Percentiles rank a stretch among this genome's conserved stretches.
Conservation (phyloP, 23 red algal species). For the Gracilariopsis chorda region DNA sequence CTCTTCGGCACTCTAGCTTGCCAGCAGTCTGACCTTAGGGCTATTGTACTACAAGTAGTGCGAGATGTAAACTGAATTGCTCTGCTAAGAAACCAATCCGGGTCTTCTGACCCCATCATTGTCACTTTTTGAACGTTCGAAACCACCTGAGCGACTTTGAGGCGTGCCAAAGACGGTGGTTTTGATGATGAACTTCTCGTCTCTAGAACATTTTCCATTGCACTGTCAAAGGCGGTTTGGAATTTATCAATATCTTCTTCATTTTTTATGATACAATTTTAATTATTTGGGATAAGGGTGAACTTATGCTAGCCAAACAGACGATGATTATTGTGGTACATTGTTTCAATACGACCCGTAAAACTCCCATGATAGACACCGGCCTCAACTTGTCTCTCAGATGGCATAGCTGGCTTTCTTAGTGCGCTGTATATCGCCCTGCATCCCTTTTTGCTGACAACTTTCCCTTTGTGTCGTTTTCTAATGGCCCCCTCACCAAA, state of each 20-base stretch:
- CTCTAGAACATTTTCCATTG: too few relatives aligned
- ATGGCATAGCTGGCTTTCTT: neutral
- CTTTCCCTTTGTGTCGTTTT: neutral
- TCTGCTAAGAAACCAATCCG: conserved; percentile 1
- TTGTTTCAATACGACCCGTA: neutral
- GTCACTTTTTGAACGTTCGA: neutral
- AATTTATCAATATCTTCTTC: too few relatives aligned
- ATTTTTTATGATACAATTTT: too few relatives aligned
- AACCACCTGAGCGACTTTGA: neutral
- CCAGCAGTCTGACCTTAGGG: too few relatives aligned
- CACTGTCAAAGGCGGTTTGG: too few relatives aligned
- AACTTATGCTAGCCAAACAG: too few relatives aligned
- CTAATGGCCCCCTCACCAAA: neutral
- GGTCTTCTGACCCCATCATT: conserved; percentile 3
- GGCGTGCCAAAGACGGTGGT: too few relatives aligned
- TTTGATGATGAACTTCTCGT: too few relatives aligned
- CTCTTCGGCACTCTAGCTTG: too few relatives aligned
- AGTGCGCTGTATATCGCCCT: neutral
- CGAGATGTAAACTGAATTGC: conserved; percentile 28
- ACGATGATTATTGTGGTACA: too few relatives aligned
- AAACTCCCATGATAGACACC: neutral
- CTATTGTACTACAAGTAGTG: too few relatives aligned
- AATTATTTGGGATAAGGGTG: too few relatives aligned
- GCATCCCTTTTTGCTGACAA: neutral
- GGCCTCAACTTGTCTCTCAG: neutral